Evolutionary conservation across 257 asterid genomes (phyloP).

Genomic region (Petunia secreta): DNA sequence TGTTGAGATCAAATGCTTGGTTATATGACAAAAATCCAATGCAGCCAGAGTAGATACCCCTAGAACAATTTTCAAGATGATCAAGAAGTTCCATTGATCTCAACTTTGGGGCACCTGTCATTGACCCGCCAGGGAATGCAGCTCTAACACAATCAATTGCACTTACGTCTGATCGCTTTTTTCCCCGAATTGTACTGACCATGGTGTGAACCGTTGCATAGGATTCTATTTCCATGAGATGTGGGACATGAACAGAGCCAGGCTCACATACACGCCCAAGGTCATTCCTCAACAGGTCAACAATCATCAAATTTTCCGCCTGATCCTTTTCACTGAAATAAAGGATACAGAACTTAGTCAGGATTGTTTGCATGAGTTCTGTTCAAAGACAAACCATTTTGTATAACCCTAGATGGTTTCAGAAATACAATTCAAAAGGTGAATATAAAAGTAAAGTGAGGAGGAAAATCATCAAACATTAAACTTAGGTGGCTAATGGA

Average conservation of each 20-base stretch:
- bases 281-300: slow-evolving; percentile 93
- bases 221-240: slow-evolving; percentile 92
- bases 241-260: slow-evolving; percentile 92
- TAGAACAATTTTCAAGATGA: slow-evolving; percentile 72
- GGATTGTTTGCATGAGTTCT: slow-evolving; percentile 3
- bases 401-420: background rate
- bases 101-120: slow-evolving; percentile 99
- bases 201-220: slow-evolving; percentile 95
- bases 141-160: slow-evolving; percentile 83
- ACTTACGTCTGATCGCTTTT: slow-evolving; percentile 54
- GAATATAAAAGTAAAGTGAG: background rate
- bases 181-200: slow-evolving; percentile 91
- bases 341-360: slow-evolving; percentile 3
- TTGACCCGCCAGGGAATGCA: slow-evolving; percentile 98
- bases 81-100: slow-evolving; percentile 97
- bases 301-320: slow-evolving; percentile 98
- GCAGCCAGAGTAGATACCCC: slow-evolving; percentile 96
- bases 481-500: background rate
- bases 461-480: background rate
- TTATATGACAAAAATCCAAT: slow-evolving; percentile 87
- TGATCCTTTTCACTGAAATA: slow-evolving; percentile 91
- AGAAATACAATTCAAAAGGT: background rate
- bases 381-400: slow-evolving; percentile 15
- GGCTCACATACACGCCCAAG: slow-evolving; percentile 98
- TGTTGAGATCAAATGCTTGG: slow-evolving; percentile 92